Base-by-base conservation (phyloP, 345 rosid species). In the Salix arbutifolia region DNA sequence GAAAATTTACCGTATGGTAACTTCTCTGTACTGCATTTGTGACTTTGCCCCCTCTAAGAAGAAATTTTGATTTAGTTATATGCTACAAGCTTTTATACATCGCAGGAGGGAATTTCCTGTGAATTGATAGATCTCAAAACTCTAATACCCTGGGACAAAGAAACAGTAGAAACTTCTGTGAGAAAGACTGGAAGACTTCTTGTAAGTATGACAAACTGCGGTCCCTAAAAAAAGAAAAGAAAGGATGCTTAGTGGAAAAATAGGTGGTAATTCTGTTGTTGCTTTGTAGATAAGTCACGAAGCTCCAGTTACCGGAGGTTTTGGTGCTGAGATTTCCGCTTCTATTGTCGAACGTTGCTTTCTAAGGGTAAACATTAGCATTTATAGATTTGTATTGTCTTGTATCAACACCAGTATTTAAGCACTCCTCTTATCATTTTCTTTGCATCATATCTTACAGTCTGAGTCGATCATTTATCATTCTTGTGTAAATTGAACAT, bases 281-380 rank as follows among this genome's bases (percentile, higher is more conserved):
- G 72, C 8, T 66, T 53, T 85, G 85, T 83, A 94, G 97, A 85
- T 94, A 74, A 94, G 97, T 82, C 97, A 91, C 77, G 97, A 94
- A 82, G 97, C 97, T 75, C 98, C 97, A 0, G 85, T 92, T 4
- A 94, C 97, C 1, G 97, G 98, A 84, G 98, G 97, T 50, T 92
- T 92, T 80, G 98, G 98, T 13, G 97, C 97, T 48, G 96, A 94
- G 85, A 94, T 92, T 75, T 84, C 97, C 37, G 94, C 96, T 44
- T 86, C 96, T 37, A 87, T 92, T 25, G 74, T 94, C n/a, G 97
- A 94, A 69, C 86, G 91, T 70, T 91, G 97, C 84, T 94, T 94
- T 87, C 80, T 87, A 84, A 82, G 91, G 82, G 95, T 90, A 83
- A 85, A 74, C 71, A 44, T 66, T 35, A 48, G 65, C 60, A 61